These are phyloP conservation scores for Fusarium chlamydosporum DNA, from an alignment of 2,329 filamentous ascomycete genomes.

Conservation along the genomic window DNA sequence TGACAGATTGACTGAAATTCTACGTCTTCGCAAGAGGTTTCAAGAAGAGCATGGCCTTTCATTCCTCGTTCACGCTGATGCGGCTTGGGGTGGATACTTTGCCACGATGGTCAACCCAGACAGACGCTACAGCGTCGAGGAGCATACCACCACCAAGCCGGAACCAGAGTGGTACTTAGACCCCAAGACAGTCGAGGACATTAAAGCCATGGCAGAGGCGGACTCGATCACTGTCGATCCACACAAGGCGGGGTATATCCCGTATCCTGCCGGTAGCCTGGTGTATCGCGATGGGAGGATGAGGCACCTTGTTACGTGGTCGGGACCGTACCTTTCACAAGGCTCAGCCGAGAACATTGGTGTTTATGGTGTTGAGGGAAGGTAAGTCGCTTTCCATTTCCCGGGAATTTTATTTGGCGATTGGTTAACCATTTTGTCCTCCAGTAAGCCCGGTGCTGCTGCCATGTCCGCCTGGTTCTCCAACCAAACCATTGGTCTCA, in stretches of 20 bases:
- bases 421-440: neutral
- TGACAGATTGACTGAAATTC: conserved; percentile 57
- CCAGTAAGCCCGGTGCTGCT: conserved; percentile 61
- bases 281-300: conserved; percentile 61
- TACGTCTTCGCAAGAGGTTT: conserved; percentile 58
- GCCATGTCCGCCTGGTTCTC: conserved; percentile 62
- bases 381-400: conserved; percentile 41
- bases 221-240: conserved; percentile 65
- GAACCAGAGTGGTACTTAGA: conserved; percentile 56
- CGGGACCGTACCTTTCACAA: conserved; percentile 57
- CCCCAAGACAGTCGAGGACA: conserved; percentile 57
- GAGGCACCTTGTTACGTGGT: conserved; percentile 62
- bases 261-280: conserved; percentile 62
- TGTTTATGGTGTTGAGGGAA: conserved; percentile 62
- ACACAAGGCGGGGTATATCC: conserved; percentile 63
- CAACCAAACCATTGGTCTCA: conserved; percentile 60
- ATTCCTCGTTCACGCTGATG: conserved; percentile 63
- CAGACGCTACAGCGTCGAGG: conserved; percentile 33
- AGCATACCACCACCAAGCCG: conserved; percentile 11
- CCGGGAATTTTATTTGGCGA: accelerated
- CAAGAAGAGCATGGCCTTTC: conserved; percentile 59
- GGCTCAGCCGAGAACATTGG: conserved; percentile 59
- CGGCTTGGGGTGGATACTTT: conserved; percentile 67
- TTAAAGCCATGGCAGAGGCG: conserved; percentile 57
- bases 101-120: conserved; percentile 59